Evolutionary conservation across 768 basidiomycete species (phyloP).

Genomic region (Thelephora ganbajun): DNA sequence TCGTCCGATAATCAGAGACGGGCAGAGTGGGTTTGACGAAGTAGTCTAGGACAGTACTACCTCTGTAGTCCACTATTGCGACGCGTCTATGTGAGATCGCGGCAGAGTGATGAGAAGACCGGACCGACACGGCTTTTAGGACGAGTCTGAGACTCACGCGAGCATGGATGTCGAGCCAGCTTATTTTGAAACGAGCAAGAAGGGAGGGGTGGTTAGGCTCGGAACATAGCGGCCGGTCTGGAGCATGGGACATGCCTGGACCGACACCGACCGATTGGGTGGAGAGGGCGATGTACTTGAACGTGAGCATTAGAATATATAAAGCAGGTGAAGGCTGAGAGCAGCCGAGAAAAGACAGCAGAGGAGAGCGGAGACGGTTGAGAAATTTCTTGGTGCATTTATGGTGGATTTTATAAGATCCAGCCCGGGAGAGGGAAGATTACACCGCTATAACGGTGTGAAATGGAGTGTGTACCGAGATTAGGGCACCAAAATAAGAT

Average conservation of each 20-base stretch:
- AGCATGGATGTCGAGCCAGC: slow-evolving; percentile 75
- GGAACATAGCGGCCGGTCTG: not conserved
- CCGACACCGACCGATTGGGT: not conserved
- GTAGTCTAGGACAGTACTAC: slow-evolving; percentile 44
- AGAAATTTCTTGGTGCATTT: too few species aligned
- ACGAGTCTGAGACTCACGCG: slow-evolving; percentile 36
- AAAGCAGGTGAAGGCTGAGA: not conserved
- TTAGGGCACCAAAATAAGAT: too few species aligned
- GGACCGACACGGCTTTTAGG: not conserved
- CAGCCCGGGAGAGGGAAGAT: too few species aligned
- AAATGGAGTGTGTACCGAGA: too few species aligned
- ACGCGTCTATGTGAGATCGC: slow-evolving; percentile 24
- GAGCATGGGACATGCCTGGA: not conserved
- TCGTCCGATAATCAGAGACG: slow-evolving; percentile 63
- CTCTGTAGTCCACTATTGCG: slow-evolving; percentile 24
- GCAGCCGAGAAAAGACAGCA: not conserved
- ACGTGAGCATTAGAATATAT: not conserved
- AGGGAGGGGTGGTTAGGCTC: not conserved
- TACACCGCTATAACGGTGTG: too few species aligned
- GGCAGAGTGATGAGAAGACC: slow-evolving; percentile 4
- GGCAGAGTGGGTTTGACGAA: slow-evolving; percentile 53
- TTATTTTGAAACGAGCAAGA: not conserved
- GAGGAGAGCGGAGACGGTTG: not conserved
- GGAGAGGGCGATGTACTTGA: not conserved
- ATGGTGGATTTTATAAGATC: too few species aligned